These are phyloP conservation scores for Mycocentrospora acerina DNA, from an alignment of 2,329 filamentous ascomycete species.

Conservation along the genomic window DNA sequence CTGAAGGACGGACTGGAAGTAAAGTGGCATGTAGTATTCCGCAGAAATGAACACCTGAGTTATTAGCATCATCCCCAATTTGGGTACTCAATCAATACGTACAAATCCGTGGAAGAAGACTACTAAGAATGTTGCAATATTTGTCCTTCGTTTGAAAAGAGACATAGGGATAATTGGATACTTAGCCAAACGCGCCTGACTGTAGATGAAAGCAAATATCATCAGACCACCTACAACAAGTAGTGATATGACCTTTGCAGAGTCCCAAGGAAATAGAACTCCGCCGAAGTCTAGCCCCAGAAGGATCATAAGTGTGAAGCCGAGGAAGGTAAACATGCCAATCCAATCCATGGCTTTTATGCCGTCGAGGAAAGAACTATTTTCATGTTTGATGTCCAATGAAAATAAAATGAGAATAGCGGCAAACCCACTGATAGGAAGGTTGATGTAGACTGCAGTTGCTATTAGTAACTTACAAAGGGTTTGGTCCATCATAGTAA, in stretches of 20 bases:
- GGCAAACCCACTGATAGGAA: constrained; percentile 53
- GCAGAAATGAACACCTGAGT: constrained; percentile 50
- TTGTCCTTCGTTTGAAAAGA: constrained; percentile 60
- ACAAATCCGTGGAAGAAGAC: constrained; percentile 53
- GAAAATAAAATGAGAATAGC: constrained; percentile 54
- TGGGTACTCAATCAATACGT: constrained; percentile 11
- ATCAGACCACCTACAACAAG: constrained; percentile 54
- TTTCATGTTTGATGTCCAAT: constrained; percentile 58
- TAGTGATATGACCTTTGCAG: constrained; percentile 57
- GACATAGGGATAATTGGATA: constrained; percentile 69
- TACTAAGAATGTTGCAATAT: constrained; percentile 58
- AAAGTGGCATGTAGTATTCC: constrained; percentile 73
- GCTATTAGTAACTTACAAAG: neutral
- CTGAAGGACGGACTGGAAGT: constrained; percentile 68
- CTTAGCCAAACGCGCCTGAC: constrained; percentile 64
- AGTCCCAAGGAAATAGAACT: constrained; percentile 55
- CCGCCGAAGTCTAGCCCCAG: constrained; percentile 59
- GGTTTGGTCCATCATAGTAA: too few relatives aligned
- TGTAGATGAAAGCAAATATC: constrained; percentile 57
- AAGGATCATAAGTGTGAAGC: constrained; percentile 54
- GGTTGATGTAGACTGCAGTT: constrained; percentile 55
- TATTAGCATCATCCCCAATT: neutral
- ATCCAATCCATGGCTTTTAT: constrained; percentile 57
- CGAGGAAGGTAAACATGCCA: constrained; percentile 54
- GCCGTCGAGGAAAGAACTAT: constrained; percentile 51